Conservation (phyloP, 2,329 filamentous ascomycete species). For the Ceratocystis colombiana region DNA sequence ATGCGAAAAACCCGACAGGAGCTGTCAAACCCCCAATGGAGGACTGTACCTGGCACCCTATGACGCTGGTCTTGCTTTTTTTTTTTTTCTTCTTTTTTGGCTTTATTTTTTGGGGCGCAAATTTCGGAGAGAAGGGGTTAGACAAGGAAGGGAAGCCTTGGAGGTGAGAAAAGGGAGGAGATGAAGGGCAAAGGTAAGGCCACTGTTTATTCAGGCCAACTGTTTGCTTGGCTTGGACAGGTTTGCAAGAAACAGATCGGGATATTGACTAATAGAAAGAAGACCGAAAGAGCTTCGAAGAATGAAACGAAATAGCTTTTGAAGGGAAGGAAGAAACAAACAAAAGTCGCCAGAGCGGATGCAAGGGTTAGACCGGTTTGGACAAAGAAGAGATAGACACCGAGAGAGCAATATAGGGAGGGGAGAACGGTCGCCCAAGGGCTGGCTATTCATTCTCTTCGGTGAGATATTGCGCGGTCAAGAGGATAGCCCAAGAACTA, state of each 20-base stretch:
- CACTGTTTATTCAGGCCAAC: constrained; percentile 17
- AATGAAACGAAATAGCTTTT: not conserved
- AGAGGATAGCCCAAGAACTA: too few relatives aligned
- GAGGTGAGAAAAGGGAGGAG: constrained; percentile 27
- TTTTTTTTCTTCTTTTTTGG: too few relatives aligned
- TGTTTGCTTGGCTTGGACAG: not conserved
- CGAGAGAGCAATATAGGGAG: too few relatives aligned
- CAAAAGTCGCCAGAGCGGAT: not conserved
- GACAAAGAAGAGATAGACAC: too few relatives aligned
- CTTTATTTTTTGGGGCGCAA: not conserved
- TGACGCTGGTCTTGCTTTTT: not conserved
- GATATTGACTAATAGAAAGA: not conserved
- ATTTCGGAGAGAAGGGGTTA: not conserved
- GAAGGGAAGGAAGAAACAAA: not conserved
- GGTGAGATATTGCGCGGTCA: too few relatives aligned
- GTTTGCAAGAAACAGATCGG: not conserved
- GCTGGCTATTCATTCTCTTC: too few relatives aligned
- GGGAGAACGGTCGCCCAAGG: too few relatives aligned
- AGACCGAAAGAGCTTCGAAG: not conserved
- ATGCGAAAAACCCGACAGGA: not conserved
- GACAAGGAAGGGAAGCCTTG: not conserved
- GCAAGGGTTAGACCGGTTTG: too few relatives aligned
- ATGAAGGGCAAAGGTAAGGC: constrained; percentile 25
- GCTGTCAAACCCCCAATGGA: not conserved
- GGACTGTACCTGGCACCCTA: not conserved